Conservation (phyloP, 2,329 filamentous ascomycete species). For the Hyphodiscus sp. region DNA sequence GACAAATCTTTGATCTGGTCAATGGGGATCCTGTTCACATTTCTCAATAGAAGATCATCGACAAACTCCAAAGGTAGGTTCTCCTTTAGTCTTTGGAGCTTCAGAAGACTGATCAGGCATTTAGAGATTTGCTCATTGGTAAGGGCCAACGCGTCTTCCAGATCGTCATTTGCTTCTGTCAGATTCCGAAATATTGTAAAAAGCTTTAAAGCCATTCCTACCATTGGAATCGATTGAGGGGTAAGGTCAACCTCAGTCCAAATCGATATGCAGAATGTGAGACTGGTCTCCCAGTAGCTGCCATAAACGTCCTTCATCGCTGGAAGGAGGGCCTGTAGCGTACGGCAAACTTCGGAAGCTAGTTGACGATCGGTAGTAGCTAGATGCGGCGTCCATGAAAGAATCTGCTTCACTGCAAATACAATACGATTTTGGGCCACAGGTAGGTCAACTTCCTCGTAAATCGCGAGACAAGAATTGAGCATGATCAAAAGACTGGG, state of each 20-base stretch:
- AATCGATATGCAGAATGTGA: slow-evolving; percentile 51
- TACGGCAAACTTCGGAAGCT: slow-evolving; percentile 47
- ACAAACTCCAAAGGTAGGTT: slow-evolving; percentile 69
- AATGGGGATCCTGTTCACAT: slow-evolving; percentile 58
- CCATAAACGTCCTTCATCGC: slow-evolving; percentile 79
- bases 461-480: slow-evolving; percentile 46
- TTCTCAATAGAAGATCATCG: slow-evolving; percentile 65
- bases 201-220: slow-evolving; percentile 69
- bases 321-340: slow-evolving; percentile 58
- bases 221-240: slow-evolving; percentile 50
- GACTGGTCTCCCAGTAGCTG: slow-evolving; percentile 68
- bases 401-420: slow-evolving; percentile 74
- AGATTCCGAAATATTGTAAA: slow-evolving; percentile 56
- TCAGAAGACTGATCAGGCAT: slow-evolving; percentile 58
- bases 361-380: slow-evolving; percentile 39
- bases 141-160: slow-evolving; percentile 65
- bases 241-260: slow-evolving; percentile 42
- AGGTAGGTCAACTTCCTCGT: slow-evolving; percentile 45
- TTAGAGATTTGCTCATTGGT: slow-evolving; percentile 48
- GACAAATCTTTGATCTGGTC: slow-evolving; percentile 55
- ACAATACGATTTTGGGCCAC: slow-evolving; percentile 49
- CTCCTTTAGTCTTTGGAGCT: slow-evolving; percentile 37
- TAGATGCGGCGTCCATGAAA: slow-evolving; percentile 58
- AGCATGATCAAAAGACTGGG: slow-evolving; percentile 46
- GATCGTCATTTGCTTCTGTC: slow-evolving; percentile 76